These are phyloP conservation scores for Crithidia brevicula DNA, from an alignment of 208 protist species.

Conservation along the genomic window DNA sequence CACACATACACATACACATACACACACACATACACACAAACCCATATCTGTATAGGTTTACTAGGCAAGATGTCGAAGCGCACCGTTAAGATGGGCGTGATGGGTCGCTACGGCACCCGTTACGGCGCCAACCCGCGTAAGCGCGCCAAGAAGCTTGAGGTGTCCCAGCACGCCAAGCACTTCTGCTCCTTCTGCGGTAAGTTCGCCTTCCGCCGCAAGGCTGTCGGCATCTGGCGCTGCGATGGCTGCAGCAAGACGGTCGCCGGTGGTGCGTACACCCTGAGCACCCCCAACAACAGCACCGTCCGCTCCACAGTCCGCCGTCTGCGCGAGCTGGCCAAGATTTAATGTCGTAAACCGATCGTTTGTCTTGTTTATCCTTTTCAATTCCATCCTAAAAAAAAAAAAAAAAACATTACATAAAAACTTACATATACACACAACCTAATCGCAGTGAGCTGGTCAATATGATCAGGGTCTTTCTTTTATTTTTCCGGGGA, in stretches of 20 bases:
- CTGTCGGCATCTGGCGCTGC: conserved; percentile 99
- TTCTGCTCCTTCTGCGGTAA: conserved; percentile 99
- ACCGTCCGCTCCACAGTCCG: conserved; percentile 98
- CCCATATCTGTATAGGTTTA: conserved; percentile 12
- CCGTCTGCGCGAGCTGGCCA: conserved; percentile 96
- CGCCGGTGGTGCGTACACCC: conserved; percentile 98
- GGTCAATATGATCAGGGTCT: no score
- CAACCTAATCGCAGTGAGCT: no score
- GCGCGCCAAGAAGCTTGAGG: conserved; percentile 99
- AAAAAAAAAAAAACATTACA: background rate
- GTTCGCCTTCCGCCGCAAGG: conserved; percentile 96
- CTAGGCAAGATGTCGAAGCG: conserved; percentile 49
- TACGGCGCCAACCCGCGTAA: conserved; percentile 99
- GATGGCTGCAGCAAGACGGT: conserved; percentile 96
- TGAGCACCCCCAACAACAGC: conserved; percentile 95
- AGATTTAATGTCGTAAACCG: conserved; percentile 15
- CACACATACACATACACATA: conserved; percentile 11
- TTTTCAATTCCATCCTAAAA: conserved; percentile 1
- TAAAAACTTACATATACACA: no score
- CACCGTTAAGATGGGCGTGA: conserved; percentile 99
- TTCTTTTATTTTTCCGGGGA: no score
- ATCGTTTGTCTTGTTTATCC: conserved; percentile 14
- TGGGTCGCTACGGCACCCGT: conserved; percentile 99
- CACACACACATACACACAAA: background rate
- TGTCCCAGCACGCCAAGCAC: conserved; percentile 98